Percentiles rank a stretch among this genome's conserved stretches.
These are phyloP conservation scores for Acacia crassicarpa DNA, from an alignment of 306 rosid genomes.

Conservation along the genomic window DNA sequence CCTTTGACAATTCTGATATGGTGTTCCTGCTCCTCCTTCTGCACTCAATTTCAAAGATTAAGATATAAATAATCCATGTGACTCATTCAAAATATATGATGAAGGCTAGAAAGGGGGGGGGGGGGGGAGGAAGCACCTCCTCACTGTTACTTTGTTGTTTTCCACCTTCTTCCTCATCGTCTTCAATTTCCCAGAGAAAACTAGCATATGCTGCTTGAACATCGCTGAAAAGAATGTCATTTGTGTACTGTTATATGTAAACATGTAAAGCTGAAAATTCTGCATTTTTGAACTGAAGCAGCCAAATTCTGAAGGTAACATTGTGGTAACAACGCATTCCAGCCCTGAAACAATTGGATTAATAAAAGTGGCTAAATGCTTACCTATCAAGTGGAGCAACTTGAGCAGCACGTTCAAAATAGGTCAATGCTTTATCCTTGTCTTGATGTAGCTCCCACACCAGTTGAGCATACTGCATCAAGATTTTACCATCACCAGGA, in stretches of 20 bases:
- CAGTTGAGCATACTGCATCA: constrained; percentile 66
- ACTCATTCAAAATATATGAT: constrained; percentile 4
- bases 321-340: constrained; percentile 8
- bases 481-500: constrained; percentile 72
- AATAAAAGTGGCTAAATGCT: constrained; percentile 14
- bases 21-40: constrained; percentile 40
- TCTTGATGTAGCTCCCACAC: constrained; percentile 72
- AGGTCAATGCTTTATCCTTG: constrained; percentile 57
- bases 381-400: constrained; percentile 71
- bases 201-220: constrained; percentile 80
- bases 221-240: constrained; percentile 50
- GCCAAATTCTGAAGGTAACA: constrained; percentile 20
- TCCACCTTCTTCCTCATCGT: constrained; percentile 41
- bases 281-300: constrained; percentile 10
- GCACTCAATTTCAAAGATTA: constrained; percentile 31
- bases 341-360: not conserved
- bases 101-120: not conserved
- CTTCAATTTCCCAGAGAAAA: constrained; percentile 80
- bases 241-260: constrained; percentile 21
- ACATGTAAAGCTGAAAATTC: constrained; percentile 20
- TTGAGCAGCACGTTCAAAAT: constrained; percentile 72
- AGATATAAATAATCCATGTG: constrained; percentile 23
- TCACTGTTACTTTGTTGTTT: constrained; percentile 11
- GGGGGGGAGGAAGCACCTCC: constrained; percentile 39
- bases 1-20: constrained; percentile 20